Base-by-base conservation (phyloP, 441 rosid genomes). In the Dalechampia spathulata region DNA sequence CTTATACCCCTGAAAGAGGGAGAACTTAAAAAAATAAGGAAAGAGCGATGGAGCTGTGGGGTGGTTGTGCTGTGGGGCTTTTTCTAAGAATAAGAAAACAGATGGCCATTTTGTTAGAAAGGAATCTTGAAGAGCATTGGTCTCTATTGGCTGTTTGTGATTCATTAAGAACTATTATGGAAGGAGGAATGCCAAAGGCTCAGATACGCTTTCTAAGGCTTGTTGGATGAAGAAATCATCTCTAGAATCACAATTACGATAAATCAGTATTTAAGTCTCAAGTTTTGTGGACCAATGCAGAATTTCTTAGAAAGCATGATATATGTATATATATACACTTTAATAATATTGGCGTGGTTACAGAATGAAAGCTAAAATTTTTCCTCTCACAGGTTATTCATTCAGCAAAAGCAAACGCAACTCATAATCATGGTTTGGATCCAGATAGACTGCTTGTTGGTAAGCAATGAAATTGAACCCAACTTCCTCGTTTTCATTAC, bases 371-470 rank as follows among this genome's bases (percentile, higher is more conserved):
- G 14, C 0, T 9, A 16, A 7, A 30, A 27, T n/a, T 26, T 60
- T 52, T 3, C n/a, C n/a, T 13, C 43, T 20, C 62, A 57, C 61
- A 88, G 95, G 94, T 92, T 70, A 79, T 92, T 60, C 99, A 85
- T 75, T 88, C 96, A 14, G 96, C 96, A 26, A 75, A 85, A 64
- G 97, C 92, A 52, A 86, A 92, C 70, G 99, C 99, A 47, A 60
- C 80, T 27, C 97, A 92, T 63, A 92, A 92, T 70, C 96, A 92
- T 69, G 96, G 92, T 44, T 63, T 92, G 63, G 86, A 92, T 73
- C 76, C 87, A 2, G 90, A 85, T 16, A 80, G 84, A 63, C 96
- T 89, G 48, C 83, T 89, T 45, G 82, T 92, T 67, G 90, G 97
- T 89, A 72, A 66, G 82, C 57, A 37, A 66, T 41, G 7, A 23